phyloP scores from a whole-genome alignment of 208 protist species.

The Trypanosoma avium region DNA sequence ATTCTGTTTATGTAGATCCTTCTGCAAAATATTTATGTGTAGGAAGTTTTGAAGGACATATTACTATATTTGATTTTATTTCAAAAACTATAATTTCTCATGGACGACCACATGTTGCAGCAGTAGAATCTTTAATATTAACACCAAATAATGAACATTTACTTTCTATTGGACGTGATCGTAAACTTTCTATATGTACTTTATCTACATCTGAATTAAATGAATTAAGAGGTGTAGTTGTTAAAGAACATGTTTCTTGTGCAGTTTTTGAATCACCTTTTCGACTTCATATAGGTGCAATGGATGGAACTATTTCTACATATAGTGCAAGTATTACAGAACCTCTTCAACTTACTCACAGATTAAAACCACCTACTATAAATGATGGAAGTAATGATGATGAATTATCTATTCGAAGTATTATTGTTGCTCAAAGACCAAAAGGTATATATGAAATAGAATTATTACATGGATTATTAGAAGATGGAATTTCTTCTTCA shows the following conservation, averaged over 20 bases:
- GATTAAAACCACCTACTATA: slow-evolving; percentile 39
- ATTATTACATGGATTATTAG: slow-evolving; percentile 27
- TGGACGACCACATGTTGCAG: slow-evolving; percentile 73
- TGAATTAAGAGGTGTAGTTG: slow-evolving; percentile 66
- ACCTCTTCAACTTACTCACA: slow-evolving; percentile 42
- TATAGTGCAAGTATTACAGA: slow-evolving; percentile 61
- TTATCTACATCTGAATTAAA: slow-evolving; percentile 29
- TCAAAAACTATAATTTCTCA: slow-evolving; percentile 53
- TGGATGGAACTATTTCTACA: slow-evolving; percentile 70
- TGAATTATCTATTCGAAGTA: slow-evolving; percentile 60
- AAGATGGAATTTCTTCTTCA: slow-evolving; percentile 25
- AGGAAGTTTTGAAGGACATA: slow-evolving; percentile 83
- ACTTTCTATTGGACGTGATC: slow-evolving; percentile 76
- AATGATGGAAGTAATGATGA: slow-evolving; percentile 44
- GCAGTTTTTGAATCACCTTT: slow-evolving; percentile 60
- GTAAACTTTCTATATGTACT: slow-evolving; percentile 55
- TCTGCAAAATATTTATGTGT: slow-evolving; percentile 60
- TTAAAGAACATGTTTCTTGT: slow-evolving; percentile 71
- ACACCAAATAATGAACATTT: slow-evolving; percentile 48
- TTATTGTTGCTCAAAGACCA: slow-evolving; percentile 44
- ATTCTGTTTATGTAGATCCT: slow-evolving; percentile 64
- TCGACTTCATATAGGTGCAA: slow-evolving; percentile 64
- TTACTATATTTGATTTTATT: slow-evolving; percentile 83
- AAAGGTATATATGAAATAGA: slow-evolving; percentile 44
- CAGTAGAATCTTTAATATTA: slow-evolving; percentile 70